Base-by-base conservation (phyloP, 1,284 basidiomycete species). In the Malassezia arunalokei region DNA sequence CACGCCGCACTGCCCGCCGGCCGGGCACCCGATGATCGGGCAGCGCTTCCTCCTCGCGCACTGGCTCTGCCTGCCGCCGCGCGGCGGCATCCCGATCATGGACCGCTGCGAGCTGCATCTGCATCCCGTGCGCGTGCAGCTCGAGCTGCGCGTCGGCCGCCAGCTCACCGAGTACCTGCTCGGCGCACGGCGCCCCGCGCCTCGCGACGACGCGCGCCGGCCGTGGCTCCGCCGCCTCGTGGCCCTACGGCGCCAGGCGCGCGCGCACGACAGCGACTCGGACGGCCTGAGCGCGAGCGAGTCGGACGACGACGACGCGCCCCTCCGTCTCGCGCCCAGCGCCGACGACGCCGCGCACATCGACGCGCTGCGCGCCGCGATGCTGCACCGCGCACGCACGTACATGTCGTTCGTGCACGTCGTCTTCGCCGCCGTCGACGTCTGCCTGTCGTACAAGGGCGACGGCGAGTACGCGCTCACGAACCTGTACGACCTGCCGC, bases 81-180 rank as follows among this genome's bases (percentile, higher is more conserved):
- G 95, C 4, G 92, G 89, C 24, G 92, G 91, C 8, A 95, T 98
- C 62, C 81, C 84, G 7, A 89, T 96, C 59, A 84, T 91, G 67
- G 84, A 89, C 73, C 78, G 80, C 29, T 87, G 94, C 65, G 82
- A 86, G 58, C 75, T 94, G 42, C 81, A 82, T 41, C 76, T 94
- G 47, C 87, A 94, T 73, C 91, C 91, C 0, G 48, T 71, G 35
- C 58, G 56, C 20, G 80, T 95, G 64, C 82, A 85, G 43, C 78
- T 95, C 14, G 87, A 90, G 65, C 79, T 94, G 44, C 79, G 79
- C 58, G 80, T 94, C 28, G 91, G 89, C 4, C 79, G 80, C 24
- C 79, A 83, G 56, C 84, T 95, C 59, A 83, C 89, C 80, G 85
- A 88, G 68, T 96, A 96, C 73, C 77, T 95, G 41, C 95, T 81